Evolutionary conservation across 352 stramenopile genomes (phyloP).

Genomic region (Thalassiosira mediterranea): DNA sequence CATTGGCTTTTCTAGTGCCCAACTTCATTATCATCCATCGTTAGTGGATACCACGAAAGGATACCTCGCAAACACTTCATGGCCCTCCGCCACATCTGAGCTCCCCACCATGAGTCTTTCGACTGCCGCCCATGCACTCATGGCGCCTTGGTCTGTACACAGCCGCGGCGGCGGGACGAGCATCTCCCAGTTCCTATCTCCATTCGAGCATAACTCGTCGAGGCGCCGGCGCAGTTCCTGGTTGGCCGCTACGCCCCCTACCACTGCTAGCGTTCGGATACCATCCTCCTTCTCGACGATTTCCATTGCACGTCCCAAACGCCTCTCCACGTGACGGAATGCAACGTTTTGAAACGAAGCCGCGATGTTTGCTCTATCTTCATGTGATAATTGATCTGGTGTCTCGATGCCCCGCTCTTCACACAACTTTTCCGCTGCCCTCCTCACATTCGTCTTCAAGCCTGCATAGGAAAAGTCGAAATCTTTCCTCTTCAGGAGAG

Average conservation of each 20-base stretch:
- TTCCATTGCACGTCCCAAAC: constrained; percentile 89
- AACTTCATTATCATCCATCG: too few relatives aligned
- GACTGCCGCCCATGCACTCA: constrained; percentile 91
- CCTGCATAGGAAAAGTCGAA: constrained; percentile 98
- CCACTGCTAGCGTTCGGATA: constrained; percentile 91
- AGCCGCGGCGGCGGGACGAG: constrained; percentile 87
- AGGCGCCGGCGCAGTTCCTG: constrained; percentile 90
- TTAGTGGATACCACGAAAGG: too few relatives aligned
- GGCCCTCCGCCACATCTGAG: constrained; percentile 79
- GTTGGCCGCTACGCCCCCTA: constrained; percentile 97
- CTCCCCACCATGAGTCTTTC: constrained; percentile 83
- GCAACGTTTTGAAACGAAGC: constrained; percentile 93
- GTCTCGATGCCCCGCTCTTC: constrained; percentile 58
- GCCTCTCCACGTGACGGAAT: constrained; percentile 89
- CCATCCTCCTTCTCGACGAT: constrained; percentile 82
- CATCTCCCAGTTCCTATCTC: constrained; percentile 74
- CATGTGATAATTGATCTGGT: constrained; percentile 50
- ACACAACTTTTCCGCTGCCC: constrained; percentile 73
- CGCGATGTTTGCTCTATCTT: constrained; percentile 88
- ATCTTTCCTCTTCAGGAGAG: constrained; percentile 87
- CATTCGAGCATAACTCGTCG: constrained; percentile 72
- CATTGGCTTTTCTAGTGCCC: too few relatives aligned
- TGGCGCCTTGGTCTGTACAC: constrained; percentile 97
- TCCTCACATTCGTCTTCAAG: constrained; percentile 94
- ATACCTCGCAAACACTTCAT: constrained; percentile 85